phyloP scores from a whole-genome alignment of 208 protist genomes.

The Trypanosoma theileri region DNA sequence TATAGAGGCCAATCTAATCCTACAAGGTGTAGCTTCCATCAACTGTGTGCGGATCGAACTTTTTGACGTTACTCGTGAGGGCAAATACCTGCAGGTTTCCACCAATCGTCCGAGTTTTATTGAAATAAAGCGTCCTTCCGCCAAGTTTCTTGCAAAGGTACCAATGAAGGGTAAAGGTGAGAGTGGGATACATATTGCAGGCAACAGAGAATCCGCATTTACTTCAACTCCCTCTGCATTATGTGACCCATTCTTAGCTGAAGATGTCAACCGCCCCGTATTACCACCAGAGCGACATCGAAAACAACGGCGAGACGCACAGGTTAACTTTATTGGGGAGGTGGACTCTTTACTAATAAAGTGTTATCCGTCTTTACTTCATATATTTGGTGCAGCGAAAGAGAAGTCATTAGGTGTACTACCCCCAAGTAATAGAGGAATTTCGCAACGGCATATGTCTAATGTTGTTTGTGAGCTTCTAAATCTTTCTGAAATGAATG shows the following conservation, averaged over 20 bases:
- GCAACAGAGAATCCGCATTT: too few relatives aligned
- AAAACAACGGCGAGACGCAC: constrained; percentile 19
- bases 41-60: constrained; percentile 36
- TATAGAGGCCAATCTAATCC: constrained; percentile 37
- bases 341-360: constrained; percentile 35
- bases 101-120: constrained; percentile 31
- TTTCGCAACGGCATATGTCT: neutral
- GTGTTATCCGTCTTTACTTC: constrained; percentile 38
- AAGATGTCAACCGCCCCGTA: too few relatives aligned
- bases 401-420: neutral
- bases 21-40: constrained; percentile 67
- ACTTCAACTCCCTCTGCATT: too few relatives aligned
- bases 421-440: neutral
- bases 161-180: constrained; percentile 27
- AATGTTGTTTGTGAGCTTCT: neutral
- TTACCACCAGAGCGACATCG: neutral
- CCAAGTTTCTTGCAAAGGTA: constrained; percentile 58
- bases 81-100: constrained; percentile 45
- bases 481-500: neutral
- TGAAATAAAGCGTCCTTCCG: constrained; percentile 40
- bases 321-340: constrained; percentile 67
- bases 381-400: constrained; percentile 13
- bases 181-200: neutral
- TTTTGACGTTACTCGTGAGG: constrained; percentile 47
- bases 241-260: too few relatives aligned